A percentile compares a stretch with the other conserved stretches of the same genome.
phyloP scores from a whole-genome alignment of 2,329 filamentous ascomycete species.

The Chaetomium strumarium region DNA sequence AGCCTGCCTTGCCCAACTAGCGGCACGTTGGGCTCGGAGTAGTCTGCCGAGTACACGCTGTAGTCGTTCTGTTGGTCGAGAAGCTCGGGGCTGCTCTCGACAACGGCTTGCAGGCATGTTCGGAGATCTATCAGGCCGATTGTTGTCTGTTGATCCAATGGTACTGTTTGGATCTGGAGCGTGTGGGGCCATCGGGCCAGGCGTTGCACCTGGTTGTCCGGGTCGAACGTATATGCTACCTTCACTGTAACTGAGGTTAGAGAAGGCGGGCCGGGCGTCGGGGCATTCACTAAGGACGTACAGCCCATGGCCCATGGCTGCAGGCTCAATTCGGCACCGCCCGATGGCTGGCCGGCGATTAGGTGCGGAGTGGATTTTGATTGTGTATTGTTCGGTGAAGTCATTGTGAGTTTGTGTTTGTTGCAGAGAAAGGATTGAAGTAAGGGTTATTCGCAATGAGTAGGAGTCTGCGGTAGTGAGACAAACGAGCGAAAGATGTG shows the following conservation, averaged over 20 bases:
- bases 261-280: not conserved
- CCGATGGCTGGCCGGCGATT: constrained; percentile 15
- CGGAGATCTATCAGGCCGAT: constrained; percentile 86
- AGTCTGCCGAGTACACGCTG: constrained; percentile 95
- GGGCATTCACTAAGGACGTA: constrained; percentile 20
- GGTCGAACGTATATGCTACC: constrained; percentile 93
- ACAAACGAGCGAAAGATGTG: no score
- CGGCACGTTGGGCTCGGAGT: constrained; percentile 88
- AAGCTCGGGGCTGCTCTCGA: constrained; percentile 76
- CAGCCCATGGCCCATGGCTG: constrained; percentile 32
- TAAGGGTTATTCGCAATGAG: no score
- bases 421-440: no score
- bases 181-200: constrained; percentile 78
- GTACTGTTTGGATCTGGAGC: constrained; percentile 72
- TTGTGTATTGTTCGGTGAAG: constrained; percentile 22
- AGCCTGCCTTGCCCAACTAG: constrained; percentile 94
- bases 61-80: constrained; percentile 72
- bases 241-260: constrained; percentile 59
- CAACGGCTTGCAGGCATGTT: constrained; percentile 78
- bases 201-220: constrained; percentile 80
- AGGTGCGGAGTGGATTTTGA: constrained; percentile 20
- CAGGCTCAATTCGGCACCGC: constrained; percentile 26
- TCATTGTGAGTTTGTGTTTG: no score
- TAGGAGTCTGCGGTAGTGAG: no score
- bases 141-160: constrained; percentile 69